Evolutionary conservation across 1,284 basidiomycete genomes (phyloP).

Genomic region (Athelia sp.): DNA sequence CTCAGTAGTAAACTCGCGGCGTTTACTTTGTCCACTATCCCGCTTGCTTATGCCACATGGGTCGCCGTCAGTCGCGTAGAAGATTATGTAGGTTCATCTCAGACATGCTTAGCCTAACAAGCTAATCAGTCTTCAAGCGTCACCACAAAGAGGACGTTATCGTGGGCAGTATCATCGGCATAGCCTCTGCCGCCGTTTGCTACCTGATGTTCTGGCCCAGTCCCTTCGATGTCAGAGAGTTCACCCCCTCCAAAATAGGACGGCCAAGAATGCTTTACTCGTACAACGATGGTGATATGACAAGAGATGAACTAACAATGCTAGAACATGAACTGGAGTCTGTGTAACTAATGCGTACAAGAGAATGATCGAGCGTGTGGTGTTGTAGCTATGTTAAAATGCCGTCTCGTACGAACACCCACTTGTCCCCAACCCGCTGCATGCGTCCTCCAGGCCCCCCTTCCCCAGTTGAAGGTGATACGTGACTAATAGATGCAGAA

Average conservation of each 20-base stretch:
- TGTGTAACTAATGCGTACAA: conserved; percentile 28
- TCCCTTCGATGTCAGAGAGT: conserved; percentile 39
- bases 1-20: conserved; percentile 44
- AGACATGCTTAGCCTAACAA: conserved; percentile 1
- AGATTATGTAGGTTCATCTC: conserved; percentile 50
- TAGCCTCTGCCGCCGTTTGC: conserved; percentile 39
- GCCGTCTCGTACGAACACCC: conserved; percentile 57
- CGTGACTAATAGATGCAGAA: not conserved
- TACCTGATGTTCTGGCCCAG: conserved; percentile 64
- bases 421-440: conserved; percentile 67
- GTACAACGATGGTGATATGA: conserved; percentile 14
- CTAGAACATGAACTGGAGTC: conserved; percentile 38
- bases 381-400: conserved; percentile 1
- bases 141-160: conserved; percentile 69
- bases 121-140: conserved; percentile 24
- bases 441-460: conserved; percentile 47
- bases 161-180: conserved; percentile 54
- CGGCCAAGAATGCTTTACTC: conserved; percentile 38
- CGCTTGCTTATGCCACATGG: conserved; percentile 53
- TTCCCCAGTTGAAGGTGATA: conserved; percentile 8
- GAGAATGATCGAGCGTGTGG: conserved; percentile 15
- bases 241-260: conserved; percentile 21
- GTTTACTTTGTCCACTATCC: conserved; percentile 43
- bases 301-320: conserved; percentile 37
- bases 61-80: conserved; percentile 60